Evolutionary conservation across 441 rosid genomes (phyloP).

Genomic region (Pelargonium myrrhifolium): DNA sequence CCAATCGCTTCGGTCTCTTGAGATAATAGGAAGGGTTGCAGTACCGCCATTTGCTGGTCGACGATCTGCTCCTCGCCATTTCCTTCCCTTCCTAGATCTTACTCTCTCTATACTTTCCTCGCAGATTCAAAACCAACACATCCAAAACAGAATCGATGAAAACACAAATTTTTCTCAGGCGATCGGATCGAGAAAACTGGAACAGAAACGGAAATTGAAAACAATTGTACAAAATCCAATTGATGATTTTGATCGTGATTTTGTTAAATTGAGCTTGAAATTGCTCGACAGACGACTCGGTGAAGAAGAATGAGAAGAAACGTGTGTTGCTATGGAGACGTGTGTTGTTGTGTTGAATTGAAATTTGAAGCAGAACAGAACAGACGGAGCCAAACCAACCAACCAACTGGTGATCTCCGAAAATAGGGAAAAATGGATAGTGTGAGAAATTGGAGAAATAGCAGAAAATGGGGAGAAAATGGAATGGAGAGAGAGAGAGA

Average conservation of each 20-base stretch:
- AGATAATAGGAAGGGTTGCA: conserved; percentile 75
- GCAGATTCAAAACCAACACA: conserved; percentile 5
- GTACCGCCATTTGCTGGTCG: conserved; percentile 45
- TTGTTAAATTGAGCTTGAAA: too few relatives aligned
- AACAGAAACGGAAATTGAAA: background rate
- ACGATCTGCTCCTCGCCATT: conserved; percentile 36
- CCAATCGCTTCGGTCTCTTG: conserved; percentile 80
- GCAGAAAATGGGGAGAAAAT: too few relatives aligned
- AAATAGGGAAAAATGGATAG: too few relatives aligned
- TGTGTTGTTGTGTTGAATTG: too few relatives aligned
- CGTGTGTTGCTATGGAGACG: too few relatives aligned
- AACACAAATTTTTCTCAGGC: background rate
- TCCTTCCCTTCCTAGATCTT: conserved; percentile 3
- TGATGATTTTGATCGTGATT: background rate
- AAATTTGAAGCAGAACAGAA: too few relatives aligned
- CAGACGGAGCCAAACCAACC: too few relatives aligned
- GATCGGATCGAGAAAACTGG: conserved; percentile 9
- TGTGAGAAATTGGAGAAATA: too few relatives aligned
- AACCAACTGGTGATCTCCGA: too few relatives aligned
- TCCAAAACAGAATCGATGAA: background rate
- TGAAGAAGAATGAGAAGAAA: too few relatives aligned
- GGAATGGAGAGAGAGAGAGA: too few relatives aligned
- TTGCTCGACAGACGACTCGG: too few relatives aligned
- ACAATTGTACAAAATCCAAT: background rate
- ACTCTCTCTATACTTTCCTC: background rate